phyloP scores from a whole-genome alignment of 2,329 filamentous ascomycete genomes.

The Venturia carpophila region DNA sequence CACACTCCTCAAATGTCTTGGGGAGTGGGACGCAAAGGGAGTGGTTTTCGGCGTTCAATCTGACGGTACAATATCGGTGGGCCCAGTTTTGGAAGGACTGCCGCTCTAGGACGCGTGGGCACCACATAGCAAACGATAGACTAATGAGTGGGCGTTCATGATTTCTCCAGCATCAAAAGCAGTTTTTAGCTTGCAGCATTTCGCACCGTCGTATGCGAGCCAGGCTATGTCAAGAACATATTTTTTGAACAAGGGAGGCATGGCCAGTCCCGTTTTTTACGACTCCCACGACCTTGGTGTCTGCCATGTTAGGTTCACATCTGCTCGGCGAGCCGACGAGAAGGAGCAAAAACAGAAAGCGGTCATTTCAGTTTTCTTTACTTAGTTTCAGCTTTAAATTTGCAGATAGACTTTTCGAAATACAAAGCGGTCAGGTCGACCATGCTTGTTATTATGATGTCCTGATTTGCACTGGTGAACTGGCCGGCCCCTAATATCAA shows the following conservation, averaged over 20 bases:
- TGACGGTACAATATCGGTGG: slow-evolving; percentile 5
- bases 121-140: slow-evolving; percentile 9
- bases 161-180: slow-evolving; percentile 9
- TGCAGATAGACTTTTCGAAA: slow-evolving; percentile 14
- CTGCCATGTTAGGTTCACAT: slow-evolving; percentile 1
- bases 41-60: slow-evolving; percentile 3
- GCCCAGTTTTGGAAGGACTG: not conserved
- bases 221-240: not conserved
- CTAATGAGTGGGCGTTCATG: slow-evolving; percentile 12
- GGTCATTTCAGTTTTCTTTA: slow-evolving; percentile 11
- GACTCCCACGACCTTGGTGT: not conserved
- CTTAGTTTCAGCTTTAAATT: not conserved
- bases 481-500: not conserved
- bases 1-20: not conserved
- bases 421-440: slow-evolving; percentile 6
- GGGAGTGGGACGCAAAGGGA: slow-evolving; percentile 1
- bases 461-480: not conserved
- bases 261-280: slow-evolving; percentile 5
- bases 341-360: slow-evolving; percentile 11
- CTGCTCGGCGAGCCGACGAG: not conserved
- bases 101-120: not conserved
- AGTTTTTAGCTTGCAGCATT: slow-evolving; percentile 7
- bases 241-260: slow-evolving; percentile 2
- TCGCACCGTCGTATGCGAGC: slow-evolving; percentile 2
- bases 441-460: not conserved